Percentiles rank a stretch among this genome's conserved stretches.
These are phyloP conservation scores for Nasturtium officinale DNA, from an alignment of 345 rosid species.

Conservation along the genomic window DNA sequence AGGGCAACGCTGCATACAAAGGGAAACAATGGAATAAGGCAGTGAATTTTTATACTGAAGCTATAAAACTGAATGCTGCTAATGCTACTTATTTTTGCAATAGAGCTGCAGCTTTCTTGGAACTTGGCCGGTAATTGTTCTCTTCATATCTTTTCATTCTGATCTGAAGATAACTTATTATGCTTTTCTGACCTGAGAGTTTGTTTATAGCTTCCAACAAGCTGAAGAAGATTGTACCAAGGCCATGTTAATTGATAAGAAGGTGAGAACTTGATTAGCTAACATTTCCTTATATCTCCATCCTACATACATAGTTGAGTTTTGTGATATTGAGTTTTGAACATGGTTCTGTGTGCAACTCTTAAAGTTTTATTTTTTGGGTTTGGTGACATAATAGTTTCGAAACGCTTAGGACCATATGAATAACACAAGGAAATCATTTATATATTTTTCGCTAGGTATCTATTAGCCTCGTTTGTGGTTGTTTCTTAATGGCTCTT, in stretches of 20 bases:
- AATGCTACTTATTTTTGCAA: constrained; percentile 79
- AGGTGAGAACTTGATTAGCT: constrained; percentile 49
- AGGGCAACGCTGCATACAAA: constrained; percentile 96
- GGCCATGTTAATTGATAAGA: constrained; percentile 82
- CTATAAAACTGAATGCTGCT: constrained; percentile 72
- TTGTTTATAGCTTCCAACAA: constrained; percentile 68
- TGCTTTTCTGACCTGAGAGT: constrained; percentile 25
- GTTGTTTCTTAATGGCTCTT: background rate
- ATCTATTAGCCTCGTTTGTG: background rate
- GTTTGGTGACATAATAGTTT: background rate
- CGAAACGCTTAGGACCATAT: background rate
- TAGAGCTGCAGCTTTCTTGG: constrained; percentile 87
- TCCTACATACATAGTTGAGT: background rate
- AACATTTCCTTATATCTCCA: constrained; percentile 14
- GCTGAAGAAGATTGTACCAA: constrained; percentile 85
- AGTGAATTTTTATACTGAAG: constrained; percentile 74
- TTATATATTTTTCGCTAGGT: background rate
- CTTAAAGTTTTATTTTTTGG: background rate
- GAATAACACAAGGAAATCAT: background rate
- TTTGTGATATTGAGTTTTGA: background rate
- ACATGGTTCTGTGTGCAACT: background rate
- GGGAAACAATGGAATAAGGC: constrained; percentile 87
- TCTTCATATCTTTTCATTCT: constrained; percentile 18
- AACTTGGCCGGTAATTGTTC: constrained; percentile 64
- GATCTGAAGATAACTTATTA: constrained; percentile 18